A percentile compares a stretch with the other conserved stretches of the same genome.
Evolutionary conservation across 2,329 filamentous ascomycete species (phyloP).

Genomic region (Tolypocladium pustulatum): DNA sequence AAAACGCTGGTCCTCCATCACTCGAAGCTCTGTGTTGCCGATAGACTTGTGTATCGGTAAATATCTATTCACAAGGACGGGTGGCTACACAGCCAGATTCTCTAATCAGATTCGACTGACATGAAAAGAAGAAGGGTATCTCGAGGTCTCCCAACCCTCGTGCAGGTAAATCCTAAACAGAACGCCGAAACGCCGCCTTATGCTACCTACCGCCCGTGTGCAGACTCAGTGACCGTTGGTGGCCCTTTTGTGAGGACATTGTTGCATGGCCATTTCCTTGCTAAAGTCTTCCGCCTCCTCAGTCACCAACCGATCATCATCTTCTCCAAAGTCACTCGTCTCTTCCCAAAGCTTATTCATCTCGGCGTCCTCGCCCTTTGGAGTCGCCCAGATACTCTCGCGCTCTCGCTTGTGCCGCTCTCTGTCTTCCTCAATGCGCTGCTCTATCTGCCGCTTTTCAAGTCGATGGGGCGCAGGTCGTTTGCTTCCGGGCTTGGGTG

Average conservation of each 20-base stretch:
- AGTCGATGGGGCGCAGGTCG: conserved; percentile 30
- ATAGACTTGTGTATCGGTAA: not conserved
- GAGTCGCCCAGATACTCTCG: conserved; percentile 89
- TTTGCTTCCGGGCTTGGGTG: conserved; percentile 21
- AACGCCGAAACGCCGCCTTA: conserved; percentile 18
- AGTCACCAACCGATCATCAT: conserved; percentile 65
- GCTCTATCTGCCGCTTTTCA: conserved; percentile 85
- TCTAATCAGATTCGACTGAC: not conserved
- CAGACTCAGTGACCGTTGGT: conserved; percentile 17
- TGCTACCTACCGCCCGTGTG: conserved; percentile 4
- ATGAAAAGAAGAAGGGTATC: conserved; percentile 17
- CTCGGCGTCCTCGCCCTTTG: conserved; percentile 51
- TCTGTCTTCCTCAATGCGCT: conserved; percentile 92
- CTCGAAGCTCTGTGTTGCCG: conserved; percentile 4
- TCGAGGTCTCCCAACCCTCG: conserved; percentile 8
- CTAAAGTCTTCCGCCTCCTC: conserved; percentile 56
- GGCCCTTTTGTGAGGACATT: conserved; percentile 26
- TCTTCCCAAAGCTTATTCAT: conserved; percentile 79
- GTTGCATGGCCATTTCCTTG: conserved; percentile 28
- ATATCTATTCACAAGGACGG: not conserved
- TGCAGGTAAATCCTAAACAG: conserved; percentile 3
- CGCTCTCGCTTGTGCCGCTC: conserved; percentile 86
- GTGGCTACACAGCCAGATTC: no score
- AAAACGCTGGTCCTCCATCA: not conserved
- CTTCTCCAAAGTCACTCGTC: conserved; percentile 74